These are phyloP conservation scores for sorghum (Sorghum bicolor) DNA, from an alignment of 176 grass and related monocot genomes.

Conservation along the genomic window DNA sequence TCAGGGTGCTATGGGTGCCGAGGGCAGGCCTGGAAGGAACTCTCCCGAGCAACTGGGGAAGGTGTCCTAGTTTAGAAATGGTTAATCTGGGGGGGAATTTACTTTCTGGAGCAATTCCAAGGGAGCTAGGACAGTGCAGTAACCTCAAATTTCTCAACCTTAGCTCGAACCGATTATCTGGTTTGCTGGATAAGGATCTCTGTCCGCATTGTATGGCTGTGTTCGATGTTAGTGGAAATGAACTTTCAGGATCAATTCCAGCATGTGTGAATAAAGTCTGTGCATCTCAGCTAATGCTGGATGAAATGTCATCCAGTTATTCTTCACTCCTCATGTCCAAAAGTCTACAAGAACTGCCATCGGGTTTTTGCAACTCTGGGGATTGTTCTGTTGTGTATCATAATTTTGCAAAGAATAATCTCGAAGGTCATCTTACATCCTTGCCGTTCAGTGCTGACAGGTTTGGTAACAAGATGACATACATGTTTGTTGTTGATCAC, in stretches of 20 bases:
- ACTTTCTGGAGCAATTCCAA: conserved; percentile 47
- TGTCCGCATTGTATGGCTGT: conserved; percentile 48
- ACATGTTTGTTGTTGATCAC: conserved; percentile 57
- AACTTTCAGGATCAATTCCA: conserved; percentile 57
- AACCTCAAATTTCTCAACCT: conserved; percentile 65
- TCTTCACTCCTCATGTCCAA: conserved; percentile 42
- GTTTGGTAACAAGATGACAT: conserved; percentile 47
- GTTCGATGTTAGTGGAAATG: conserved; percentile 57
- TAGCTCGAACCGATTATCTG: conserved; percentile 52
- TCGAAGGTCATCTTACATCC: conserved; percentile 49
- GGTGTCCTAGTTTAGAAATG: conserved; percentile 48
- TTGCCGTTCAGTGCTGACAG: conserved; percentile 52
- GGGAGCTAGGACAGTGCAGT: conserved; percentile 36
- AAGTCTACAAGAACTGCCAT: conserved; percentile 24
- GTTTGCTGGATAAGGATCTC: conserved; percentile 37
- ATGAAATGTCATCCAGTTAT: conserved; percentile 37
- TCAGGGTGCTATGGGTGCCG: conserved; percentile 54
- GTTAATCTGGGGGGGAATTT: conserved; percentile 53
- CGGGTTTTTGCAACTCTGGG: conserved; percentile 20
- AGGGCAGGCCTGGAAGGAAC: conserved; percentile 32
- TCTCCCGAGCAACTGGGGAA: conserved; percentile 54
- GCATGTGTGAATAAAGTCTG: conserved; percentile 36
- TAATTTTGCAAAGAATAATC: conserved; percentile 79
- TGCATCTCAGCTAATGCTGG: background rate
- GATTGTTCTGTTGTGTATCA: conserved; percentile 58